These are phyloP conservation scores for Nitzschia sp. DNA, from an alignment of 108 stramenopile genomes.

Conservation along the genomic window DNA sequence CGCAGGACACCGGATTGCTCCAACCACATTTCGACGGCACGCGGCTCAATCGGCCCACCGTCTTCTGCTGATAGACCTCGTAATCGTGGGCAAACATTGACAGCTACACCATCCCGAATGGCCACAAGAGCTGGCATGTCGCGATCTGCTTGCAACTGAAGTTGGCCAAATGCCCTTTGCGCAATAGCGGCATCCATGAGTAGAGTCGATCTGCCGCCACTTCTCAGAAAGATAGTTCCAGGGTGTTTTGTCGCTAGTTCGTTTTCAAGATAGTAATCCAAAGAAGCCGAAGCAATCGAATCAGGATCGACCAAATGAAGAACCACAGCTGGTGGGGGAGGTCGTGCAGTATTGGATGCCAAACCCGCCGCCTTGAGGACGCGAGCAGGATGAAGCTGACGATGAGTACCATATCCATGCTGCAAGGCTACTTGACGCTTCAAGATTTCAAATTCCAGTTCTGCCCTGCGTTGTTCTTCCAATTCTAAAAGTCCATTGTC, in stretches of 20 bases:
- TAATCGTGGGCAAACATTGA: constrained; percentile 55
- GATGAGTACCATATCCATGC: constrained; percentile 83
- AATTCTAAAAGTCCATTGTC: constrained; percentile 30
- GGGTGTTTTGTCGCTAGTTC: constrained; percentile 27
- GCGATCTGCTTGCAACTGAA: constrained; percentile 37
- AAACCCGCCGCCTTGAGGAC: constrained; percentile 65
- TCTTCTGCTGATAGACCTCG: constrained; percentile 32
- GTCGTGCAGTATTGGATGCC: constrained; percentile 12
- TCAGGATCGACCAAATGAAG: constrained; percentile 75
- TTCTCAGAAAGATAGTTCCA: constrained; percentile 76
- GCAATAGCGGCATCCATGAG: constrained; percentile 46
- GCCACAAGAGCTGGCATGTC: constrained; percentile 77
- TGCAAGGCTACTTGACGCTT: constrained; percentile 46
- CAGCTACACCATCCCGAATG: constrained; percentile 60
- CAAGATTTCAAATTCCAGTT: constrained; percentile 59
- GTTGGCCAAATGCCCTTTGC: constrained; percentile 10
- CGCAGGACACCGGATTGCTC: constrained; percentile 64
- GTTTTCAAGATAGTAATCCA: constrained; percentile 75
- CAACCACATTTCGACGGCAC: constrained; percentile 67
- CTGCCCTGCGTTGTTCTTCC: constrained; percentile 61
- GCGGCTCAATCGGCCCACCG: constrained; percentile 39
- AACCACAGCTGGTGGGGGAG: constrained; percentile 51
- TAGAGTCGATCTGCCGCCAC: constrained; percentile 53
- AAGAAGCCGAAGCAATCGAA: constrained; percentile 55
- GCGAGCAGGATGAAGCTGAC: constrained; percentile 74